Evolutionary conservation across 805 yeast species (phyloP).

Genomic region (Wickerhamomyces silvicola): DNA sequence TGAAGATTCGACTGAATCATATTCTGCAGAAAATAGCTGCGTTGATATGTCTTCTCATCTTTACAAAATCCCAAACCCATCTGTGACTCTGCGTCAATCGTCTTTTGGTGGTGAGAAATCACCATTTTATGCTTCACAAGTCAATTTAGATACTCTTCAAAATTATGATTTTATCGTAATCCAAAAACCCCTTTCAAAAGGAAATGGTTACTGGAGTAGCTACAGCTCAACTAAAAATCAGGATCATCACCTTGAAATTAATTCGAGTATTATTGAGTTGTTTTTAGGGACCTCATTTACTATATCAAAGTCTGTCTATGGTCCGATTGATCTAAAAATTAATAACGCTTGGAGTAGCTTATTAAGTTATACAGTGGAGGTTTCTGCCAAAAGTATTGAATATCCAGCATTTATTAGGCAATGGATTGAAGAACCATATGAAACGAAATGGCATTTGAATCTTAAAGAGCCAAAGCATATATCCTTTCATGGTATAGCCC

Average conservation of each 20-base stretch:
- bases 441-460: slow-evolving; percentile 74
- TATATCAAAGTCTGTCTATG: slow-evolving; percentile 36
- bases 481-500: slow-evolving; percentile 59
- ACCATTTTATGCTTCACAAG: slow-evolving; percentile 45
- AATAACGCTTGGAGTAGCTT: slow-evolving; percentile 58
- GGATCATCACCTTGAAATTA: slow-evolving; percentile 3
- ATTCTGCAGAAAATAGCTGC: slow-evolving; percentile 34
- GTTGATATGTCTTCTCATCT: slow-evolving; percentile 34
- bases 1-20: too few relatives aligned
- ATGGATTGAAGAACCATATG: slow-evolving; percentile 55
- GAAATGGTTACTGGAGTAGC: too few relatives aligned
- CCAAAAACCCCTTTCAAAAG: too few relatives aligned
- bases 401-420: slow-evolving; percentile 54
- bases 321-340: slow-evolving; percentile 41
- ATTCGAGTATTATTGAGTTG: slow-evolving; percentile 3
- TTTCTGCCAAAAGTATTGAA: slow-evolving; percentile 11
- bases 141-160: slow-evolving; percentile 31
- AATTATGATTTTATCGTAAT: slow-evolving; percentile 43
- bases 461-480: slow-evolving; percentile 33
- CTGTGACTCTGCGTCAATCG: slow-evolving; percentile 34
- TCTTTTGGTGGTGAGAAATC: slow-evolving; percentile 41
- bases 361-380: slow-evolving; percentile 40
- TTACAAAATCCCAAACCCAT: slow-evolving; percentile 46
- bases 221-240: not conserved
- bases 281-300: slow-evolving; percentile 25